phyloP scores from a whole-genome alignment of 768 basidiomycete genomes.

The Suillus occidentalis region DNA sequence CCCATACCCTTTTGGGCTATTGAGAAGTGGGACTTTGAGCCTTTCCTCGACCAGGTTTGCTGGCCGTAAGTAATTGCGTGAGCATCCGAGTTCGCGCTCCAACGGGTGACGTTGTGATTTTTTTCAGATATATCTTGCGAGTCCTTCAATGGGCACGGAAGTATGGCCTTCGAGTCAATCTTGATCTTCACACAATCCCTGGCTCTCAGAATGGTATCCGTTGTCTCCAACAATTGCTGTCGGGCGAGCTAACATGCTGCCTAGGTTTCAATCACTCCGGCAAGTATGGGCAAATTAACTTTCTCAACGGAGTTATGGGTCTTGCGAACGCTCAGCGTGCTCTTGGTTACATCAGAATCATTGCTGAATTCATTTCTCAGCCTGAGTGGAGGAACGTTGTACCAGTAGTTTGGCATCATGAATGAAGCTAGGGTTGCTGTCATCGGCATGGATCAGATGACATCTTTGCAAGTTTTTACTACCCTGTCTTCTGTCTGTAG shows the following conservation, averaged over 20 bases:
- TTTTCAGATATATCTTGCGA: slow-evolving; percentile 64
- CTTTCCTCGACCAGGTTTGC: slow-evolving; percentile 68
- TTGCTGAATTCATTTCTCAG: slow-evolving; percentile 81
- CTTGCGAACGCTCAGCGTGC: slow-evolving; percentile 82
- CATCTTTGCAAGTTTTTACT: slow-evolving; percentile 56
- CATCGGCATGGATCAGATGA: slow-evolving; percentile 55
- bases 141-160: slow-evolving; percentile 83
- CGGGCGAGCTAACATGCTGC: slow-evolving; percentile 9
- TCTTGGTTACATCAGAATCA: slow-evolving; percentile 70
- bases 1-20: slow-evolving; percentile 88
- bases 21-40: slow-evolving; percentile 71
- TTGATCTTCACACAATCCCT: slow-evolving; percentile 80
- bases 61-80: slow-evolving; percentile 58
- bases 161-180: slow-evolving; percentile 81
- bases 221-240: background rate
- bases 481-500: background rate
- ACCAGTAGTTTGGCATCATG: slow-evolving; percentile 58
- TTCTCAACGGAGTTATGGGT: slow-evolving; percentile 75
- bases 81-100: slow-evolving; percentile 3
- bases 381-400: slow-evolving; percentile 66
- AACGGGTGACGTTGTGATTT: background rate
- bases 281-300: slow-evolving; percentile 61
- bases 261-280: slow-evolving; percentile 60
- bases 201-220: slow-evolving; percentile 71
- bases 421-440: slow-evolving; percentile 56